These are phyloP conservation scores for Ulvella scutata DNA, from an alignment of 139 green algal species.

Conservation along the genomic window DNA sequence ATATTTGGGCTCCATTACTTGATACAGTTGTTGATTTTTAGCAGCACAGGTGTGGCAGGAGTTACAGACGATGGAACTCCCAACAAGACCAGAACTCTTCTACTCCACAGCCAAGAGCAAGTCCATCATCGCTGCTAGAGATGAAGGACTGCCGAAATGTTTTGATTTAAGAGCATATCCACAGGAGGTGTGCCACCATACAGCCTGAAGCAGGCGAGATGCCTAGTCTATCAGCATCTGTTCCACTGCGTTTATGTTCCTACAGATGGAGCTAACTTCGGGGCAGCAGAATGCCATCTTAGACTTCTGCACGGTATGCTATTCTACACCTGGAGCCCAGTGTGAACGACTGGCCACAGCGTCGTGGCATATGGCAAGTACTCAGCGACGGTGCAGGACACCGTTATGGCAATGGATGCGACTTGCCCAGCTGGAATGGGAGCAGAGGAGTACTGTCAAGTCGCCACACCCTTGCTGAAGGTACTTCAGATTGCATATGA, in stretches of 20 bases:
- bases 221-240: too few species aligned
- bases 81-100: too few species aligned
- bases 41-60: too few species aligned
- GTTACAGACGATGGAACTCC: too few species aligned
- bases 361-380: background rate
- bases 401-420: background rate
- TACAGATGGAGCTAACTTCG: background rate
- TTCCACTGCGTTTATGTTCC: too few species aligned
- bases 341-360: background rate
- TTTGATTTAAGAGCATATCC: background rate
- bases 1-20: too few species aligned
- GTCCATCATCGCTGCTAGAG: background rate
- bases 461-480: background rate
- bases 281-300: background rate
- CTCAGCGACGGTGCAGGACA: background rate
- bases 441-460: background rate
- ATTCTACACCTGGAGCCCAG: background rate
- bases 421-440: background rate
- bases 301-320: background rate
- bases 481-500: background rate
- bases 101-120: background rate
- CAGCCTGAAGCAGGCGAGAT: too few species aligned
- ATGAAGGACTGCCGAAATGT: background rate
- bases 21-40: too few species aligned
- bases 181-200: background rate